phyloP scores from a whole-genome alignment of 352 stramenopile species.

The Phytophthora lateralis region DNA sequence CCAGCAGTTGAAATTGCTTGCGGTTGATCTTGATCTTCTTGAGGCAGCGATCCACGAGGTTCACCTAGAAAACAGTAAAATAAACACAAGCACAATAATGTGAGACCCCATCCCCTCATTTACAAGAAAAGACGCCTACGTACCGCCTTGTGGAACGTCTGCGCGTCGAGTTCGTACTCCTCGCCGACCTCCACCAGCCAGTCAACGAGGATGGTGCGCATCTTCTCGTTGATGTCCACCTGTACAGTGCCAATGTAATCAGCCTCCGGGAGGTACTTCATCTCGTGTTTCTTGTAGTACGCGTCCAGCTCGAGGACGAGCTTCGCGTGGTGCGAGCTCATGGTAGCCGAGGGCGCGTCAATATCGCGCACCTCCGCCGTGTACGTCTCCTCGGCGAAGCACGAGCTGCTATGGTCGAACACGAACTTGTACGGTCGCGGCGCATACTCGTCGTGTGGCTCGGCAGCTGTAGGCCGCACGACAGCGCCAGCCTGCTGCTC shows the following conservation, averaged over 20 bases:
- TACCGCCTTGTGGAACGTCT: conserved; percentile 86
- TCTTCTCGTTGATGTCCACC: conserved; percentile 98
- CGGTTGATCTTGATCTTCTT: conserved; percentile 86
- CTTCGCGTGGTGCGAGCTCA: conserved; percentile 50
- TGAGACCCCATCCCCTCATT: too few species aligned
- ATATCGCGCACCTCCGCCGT: conserved; percentile 57
- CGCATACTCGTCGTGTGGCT: conserved; percentile 29
- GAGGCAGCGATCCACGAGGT: conserved; percentile 85
- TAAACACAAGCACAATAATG: too few species aligned
- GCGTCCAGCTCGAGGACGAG: conserved; percentile 66
- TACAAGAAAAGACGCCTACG: conserved; percentile 2
- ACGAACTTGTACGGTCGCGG: conserved; percentile 61
- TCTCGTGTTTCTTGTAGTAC: conserved; percentile 74
- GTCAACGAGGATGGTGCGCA: conserved; percentile 99
- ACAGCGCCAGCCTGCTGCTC: conserved; percentile 1
- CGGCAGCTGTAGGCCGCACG: background rate
- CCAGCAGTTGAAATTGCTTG: conserved; percentile 95
- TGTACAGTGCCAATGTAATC: conserved; percentile 87
- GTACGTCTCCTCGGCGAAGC: conserved; percentile 76
- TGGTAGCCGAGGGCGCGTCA: conserved; percentile 43
- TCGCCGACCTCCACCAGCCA: conserved; percentile 96
- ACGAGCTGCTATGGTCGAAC: conserved; percentile 67
- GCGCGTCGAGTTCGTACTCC: conserved; percentile 84
- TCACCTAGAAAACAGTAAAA: conserved; percentile 45
- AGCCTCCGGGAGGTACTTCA: conserved; percentile 67